Evolutionary conservation across 306 rosid genomes (phyloP).

Genomic region (Cyamopsis tetragonoloba): DNA sequence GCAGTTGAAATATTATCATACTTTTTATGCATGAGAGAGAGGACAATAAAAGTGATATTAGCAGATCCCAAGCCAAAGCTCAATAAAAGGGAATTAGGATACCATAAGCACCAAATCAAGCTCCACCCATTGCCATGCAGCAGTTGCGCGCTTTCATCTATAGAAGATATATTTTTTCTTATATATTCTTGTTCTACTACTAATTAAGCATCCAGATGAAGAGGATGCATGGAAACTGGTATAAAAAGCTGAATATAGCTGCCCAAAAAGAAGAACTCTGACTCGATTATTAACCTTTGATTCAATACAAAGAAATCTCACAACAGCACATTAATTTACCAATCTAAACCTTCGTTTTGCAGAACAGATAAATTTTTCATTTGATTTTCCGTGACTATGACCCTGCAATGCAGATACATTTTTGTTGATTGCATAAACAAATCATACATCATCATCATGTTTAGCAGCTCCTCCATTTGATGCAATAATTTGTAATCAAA

Average conservation of each 20-base stretch:
- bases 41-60: not conserved
- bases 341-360: no score
- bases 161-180: not conserved
- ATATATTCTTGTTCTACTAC: not conserved
- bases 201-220: slow-evolving; percentile 15
- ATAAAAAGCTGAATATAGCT: not conserved
- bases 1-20: not conserved
- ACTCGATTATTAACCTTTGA: not conserved
- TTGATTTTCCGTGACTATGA: no score
- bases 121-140: not conserved
- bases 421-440: no score
- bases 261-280: slow-evolving; percentile 12
- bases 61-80: slow-evolving; percentile 11
- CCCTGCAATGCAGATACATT: no score
- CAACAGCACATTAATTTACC: no score
- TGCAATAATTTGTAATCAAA: slow-evolving; percentile 10
- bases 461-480: slow-evolving; percentile 5
- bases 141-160: not conserved
- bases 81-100: slow-evolving; percentile 6
- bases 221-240: not conserved
- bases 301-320: slow-evolving; percentile 16
- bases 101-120: slow-evolving; percentile 20
- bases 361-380: no score
- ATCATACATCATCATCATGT: slow-evolving; percentile 1
- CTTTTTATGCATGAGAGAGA: slow-evolving; percentile 10